Conservation (phyloP, 768 basidiomycete species). For the Mrakia blollopis region DNA sequence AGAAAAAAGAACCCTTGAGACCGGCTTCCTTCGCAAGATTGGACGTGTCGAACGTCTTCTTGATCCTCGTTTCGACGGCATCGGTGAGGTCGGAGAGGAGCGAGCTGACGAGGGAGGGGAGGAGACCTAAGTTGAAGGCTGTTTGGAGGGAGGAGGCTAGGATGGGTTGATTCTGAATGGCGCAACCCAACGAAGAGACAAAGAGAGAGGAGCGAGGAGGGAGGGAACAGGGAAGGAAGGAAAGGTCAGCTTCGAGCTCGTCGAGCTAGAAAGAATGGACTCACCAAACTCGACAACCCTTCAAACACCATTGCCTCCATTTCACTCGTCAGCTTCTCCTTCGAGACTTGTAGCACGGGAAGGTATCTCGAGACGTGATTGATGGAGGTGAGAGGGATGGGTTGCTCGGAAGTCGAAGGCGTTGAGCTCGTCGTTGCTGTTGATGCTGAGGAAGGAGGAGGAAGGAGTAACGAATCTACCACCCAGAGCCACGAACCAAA, state of each 20-base stretch:
- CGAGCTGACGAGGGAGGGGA: constrained; percentile 74
- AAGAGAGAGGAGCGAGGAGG: background rate
- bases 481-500: no score
- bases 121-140: constrained; percentile 80
- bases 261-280: constrained; percentile 38
- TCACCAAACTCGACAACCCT: constrained; percentile 70
- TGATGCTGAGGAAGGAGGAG: no score
- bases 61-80: constrained; percentile 74
- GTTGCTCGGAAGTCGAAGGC: constrained; percentile 34
- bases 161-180: constrained; percentile 86
- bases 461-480: constrained; percentile 12
- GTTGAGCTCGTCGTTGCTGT: constrained; percentile 21
- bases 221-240: no score
- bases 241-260: no score
- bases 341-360: constrained; percentile 65
- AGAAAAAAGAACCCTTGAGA: constrained; percentile 58
- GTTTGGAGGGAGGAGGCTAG: constrained; percentile 93
- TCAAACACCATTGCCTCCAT: constrained; percentile 88
- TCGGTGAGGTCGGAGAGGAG: constrained; percentile 74
- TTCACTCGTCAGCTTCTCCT: constrained; percentile 64
- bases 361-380: constrained; percentile 65
- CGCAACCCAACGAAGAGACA: no score
- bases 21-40: constrained; percentile 79
- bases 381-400: constrained; percentile 66
- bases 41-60: constrained; percentile 74